A percentile compares a stretch with the other conserved stretches of the same genome.
Conservation (phyloP, 225 moss, liverwort and hornwort genomes). For the Lunularia cruciata region DNA sequence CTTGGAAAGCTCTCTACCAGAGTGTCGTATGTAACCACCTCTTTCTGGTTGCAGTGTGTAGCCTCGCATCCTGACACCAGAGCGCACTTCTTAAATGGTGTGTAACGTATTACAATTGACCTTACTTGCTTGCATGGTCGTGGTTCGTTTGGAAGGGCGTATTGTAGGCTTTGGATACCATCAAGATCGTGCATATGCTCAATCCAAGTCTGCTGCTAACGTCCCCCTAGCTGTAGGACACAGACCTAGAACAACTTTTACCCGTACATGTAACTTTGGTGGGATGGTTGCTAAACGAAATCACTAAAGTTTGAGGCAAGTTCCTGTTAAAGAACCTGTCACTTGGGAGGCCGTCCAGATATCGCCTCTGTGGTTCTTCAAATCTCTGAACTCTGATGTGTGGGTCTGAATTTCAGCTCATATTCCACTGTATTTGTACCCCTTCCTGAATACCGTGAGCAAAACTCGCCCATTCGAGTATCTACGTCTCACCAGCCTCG, state of each 20-base stretch:
- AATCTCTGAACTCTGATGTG: too few relatives aligned
- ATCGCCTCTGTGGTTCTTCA: too few relatives aligned
- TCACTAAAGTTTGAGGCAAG: too few relatives aligned
- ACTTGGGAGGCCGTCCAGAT: too few relatives aligned
- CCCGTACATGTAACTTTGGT: too few relatives aligned
- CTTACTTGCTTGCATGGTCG: not conserved
- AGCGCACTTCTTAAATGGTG: conserved; percentile 89
- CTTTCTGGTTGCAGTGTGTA: conserved; percentile 65
- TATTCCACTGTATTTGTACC: conserved; percentile 95
- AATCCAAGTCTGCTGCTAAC: too few relatives aligned
- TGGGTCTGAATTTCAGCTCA: conserved; percentile 58
- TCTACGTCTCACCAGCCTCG: conserved; percentile 94
- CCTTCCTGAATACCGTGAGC: conserved; percentile 98
- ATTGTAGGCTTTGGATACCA: too few relatives aligned
- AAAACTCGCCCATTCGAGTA: conserved; percentile 98
- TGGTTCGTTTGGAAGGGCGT: not conserved
- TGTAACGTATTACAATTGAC: not conserved
- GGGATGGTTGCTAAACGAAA: too few relatives aligned
- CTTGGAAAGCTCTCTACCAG: not conserved
- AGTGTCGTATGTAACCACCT: not conserved
- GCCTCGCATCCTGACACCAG: conserved; percentile 98
- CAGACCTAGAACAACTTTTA: too few relatives aligned
- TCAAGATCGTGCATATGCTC: not conserved
- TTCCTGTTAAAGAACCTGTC: not conserved
- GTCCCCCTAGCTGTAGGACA: too few relatives aligned